These are phyloP conservation scores for Amyloporia xantha DNA, from an alignment of 768 basidiomycete species.

Conservation along the genomic window DNA sequence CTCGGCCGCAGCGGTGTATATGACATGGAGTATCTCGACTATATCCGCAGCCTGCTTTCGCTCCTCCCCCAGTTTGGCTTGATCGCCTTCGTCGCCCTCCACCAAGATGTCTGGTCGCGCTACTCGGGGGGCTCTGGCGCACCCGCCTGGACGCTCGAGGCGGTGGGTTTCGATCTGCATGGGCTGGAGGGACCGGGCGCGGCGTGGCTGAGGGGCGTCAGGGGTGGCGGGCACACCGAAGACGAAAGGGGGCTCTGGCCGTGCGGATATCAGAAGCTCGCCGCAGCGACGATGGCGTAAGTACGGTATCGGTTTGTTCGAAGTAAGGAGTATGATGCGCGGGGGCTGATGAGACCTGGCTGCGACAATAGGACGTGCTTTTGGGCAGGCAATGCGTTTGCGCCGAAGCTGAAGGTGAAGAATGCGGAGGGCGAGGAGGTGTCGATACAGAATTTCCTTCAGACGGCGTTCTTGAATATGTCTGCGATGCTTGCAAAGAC, in stretches of 20 bases:
- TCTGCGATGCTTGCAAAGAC: conserved; percentile 60
- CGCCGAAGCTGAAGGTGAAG: conserved; percentile 62
- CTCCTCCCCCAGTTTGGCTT: conserved; percentile 69
- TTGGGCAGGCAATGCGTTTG: conserved; percentile 87
- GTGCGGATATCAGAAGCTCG: conserved; percentile 88
- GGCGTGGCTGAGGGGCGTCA: conserved; percentile 81
- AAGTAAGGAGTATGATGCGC: not conserved
- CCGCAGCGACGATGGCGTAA: conserved; percentile 89
- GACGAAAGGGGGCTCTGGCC: conserved; percentile 87
- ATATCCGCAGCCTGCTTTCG: conserved; percentile 63
- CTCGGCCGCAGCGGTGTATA: conserved; percentile 69
- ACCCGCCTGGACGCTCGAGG: conserved; percentile 90
- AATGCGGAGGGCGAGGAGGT: conserved; percentile 41
- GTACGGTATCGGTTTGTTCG: conserved; percentile 32
- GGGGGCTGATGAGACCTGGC: no score
- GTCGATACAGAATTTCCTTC: conserved; percentile 76
- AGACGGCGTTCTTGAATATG: conserved; percentile 74
- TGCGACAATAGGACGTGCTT: conserved; percentile 86
- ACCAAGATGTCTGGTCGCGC: conserved; percentile 96
- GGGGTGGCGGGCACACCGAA: conserved; percentile 67
- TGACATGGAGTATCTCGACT: conserved; percentile 76
- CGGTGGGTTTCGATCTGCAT: conserved; percentile 78
- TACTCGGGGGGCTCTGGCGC: conserved; percentile 94
- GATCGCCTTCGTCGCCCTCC: conserved; percentile 70
- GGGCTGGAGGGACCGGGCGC: conserved; percentile 77